phyloP scores from a whole-genome alignment of 176 grass and related monocot genomes.

The Paspalum notatum region DNA sequence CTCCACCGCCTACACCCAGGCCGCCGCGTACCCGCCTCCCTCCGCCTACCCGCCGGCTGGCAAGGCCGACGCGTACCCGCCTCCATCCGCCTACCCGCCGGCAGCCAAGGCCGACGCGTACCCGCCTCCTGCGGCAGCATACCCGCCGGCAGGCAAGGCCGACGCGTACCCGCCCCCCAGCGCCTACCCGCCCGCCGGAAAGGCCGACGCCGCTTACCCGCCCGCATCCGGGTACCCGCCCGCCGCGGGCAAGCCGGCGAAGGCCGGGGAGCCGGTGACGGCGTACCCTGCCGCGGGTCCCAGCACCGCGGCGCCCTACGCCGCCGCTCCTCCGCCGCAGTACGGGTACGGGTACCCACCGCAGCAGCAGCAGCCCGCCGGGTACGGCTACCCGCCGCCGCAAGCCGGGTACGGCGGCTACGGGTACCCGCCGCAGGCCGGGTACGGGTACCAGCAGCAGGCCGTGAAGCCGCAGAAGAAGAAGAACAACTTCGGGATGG shows the following conservation, averaged over 20 bases:
- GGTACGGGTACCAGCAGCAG: constrained; percentile 62
- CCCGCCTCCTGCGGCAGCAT: constrained; percentile 25
- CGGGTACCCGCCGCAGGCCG: constrained; percentile 37
- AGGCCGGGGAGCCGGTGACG: constrained; percentile 45
- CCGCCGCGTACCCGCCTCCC: constrained; percentile 30
- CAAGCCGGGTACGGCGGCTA: constrained; percentile 50
- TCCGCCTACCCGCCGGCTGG: constrained; percentile 30
- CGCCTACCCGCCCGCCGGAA: too few relatives aligned
- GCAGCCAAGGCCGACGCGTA: constrained; percentile 4
- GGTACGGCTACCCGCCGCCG: constrained; percentile 59
- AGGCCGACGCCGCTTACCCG: constrained; percentile 2
- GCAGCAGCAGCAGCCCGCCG: constrained; percentile 39
- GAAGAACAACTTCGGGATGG: constrained; percentile 67
- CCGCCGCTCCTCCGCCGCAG: constrained; percentile 51
- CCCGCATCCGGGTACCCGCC: constrained; percentile 49
- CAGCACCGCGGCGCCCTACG: constrained; percentile 47
- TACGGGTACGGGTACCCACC: constrained; percentile 57
- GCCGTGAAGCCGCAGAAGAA: constrained; percentile 57
- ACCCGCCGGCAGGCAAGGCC: constrained; percentile 17
- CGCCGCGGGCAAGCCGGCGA: constrained; percentile 31
- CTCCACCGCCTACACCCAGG: not conserved
- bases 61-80: not conserved
- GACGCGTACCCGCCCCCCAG: too few relatives aligned
- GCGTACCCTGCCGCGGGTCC: constrained; percentile 57
- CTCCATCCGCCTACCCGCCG: not conserved